Percentiles rank a stretch among this genome's conserved stretches.
These are phyloP conservation scores for Westerdykella aurantiaca DNA, from an alignment of 2,329 filamentous ascomycete species.

Conservation along the genomic window DNA sequence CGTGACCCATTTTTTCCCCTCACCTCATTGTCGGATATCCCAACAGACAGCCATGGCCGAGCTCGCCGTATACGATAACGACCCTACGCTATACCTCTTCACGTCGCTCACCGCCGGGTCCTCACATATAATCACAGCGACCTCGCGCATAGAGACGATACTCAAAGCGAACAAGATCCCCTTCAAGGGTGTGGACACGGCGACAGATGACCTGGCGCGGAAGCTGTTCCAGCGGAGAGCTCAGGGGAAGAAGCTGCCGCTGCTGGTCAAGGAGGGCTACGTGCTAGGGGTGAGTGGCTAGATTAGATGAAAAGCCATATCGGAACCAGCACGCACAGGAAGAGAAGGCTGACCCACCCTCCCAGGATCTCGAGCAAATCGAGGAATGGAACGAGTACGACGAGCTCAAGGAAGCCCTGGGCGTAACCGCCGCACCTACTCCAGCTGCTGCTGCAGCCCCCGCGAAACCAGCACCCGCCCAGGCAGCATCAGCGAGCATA, in stretches of 20 bases:
- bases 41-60: conserved; percentile 28
- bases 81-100: conserved; percentile 73
- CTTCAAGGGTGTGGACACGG: conserved; percentile 87
- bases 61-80: conserved; percentile 42
- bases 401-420: conserved; percentile 81
- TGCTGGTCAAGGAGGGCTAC: conserved; percentile 77
- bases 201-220: conserved; percentile 80
- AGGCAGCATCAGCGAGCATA: conserved; percentile 8
- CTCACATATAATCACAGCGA: conserved; percentile 93
- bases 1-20: too few relatives aligned
- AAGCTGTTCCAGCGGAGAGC: conserved; percentile 82
- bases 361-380: conserved; percentile 81
- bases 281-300: conserved; percentile 69
- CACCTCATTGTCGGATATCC: too few relatives aligned
- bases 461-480: conserved; percentile 18
- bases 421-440: conserved; percentile 29
- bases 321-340: background rate
- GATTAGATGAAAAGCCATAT: background rate
- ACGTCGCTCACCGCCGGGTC: conserved; percentile 94
- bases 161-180: conserved; percentile 90
- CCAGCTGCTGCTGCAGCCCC: conserved; percentile 25
- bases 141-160: conserved; percentile 92
- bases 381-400: conserved; percentile 99
- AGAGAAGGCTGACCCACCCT: background rate
- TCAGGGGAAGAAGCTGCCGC: conserved; percentile 83